A percentile compares a stretch with the other conserved stretches of the same genome.
Evolutionary conservation across 2,329 filamentous ascomycete genomes (phyloP).

Genomic region (Sphaerulina vaccinii): DNA sequence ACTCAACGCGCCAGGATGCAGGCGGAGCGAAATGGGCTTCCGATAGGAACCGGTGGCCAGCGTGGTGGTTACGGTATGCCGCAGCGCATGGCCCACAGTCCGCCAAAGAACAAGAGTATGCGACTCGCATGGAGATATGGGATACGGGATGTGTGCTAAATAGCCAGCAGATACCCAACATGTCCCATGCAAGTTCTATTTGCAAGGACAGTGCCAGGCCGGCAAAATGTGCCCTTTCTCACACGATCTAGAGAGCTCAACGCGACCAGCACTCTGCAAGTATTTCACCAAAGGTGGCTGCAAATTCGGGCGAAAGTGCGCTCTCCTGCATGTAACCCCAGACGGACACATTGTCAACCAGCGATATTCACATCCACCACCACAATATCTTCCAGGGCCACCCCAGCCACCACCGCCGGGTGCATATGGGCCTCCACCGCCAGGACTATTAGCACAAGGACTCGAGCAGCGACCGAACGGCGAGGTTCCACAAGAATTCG

Average conservation of each 20-base stretch:
- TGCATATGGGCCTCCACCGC: slow-evolving; percentile 30
- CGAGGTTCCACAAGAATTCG: slow-evolving; percentile 29
- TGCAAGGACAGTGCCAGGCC: slow-evolving; percentile 92
- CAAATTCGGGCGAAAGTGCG: slow-evolving; percentile 98
- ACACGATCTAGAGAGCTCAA: slow-evolving; percentile 81
- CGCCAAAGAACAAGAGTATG: slow-evolving; percentile 51
- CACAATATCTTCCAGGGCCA: slow-evolving; percentile 20
- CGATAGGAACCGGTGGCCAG: slow-evolving; percentile 30
- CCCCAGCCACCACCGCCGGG: slow-evolving; percentile 16
- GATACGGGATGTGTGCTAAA: slow-evolving; percentile 22
- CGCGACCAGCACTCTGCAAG: slow-evolving; percentile 88
- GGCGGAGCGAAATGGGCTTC: slow-evolving; percentile 30
- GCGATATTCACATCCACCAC: slow-evolving; percentile 31
- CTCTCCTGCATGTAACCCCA: slow-evolving; percentile 90
- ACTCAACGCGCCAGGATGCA: slow-evolving; percentile 26
- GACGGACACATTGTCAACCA: slow-evolving; percentile 89
- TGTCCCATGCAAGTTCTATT: slow-evolving; percentile 99
- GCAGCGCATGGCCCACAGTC: slow-evolving; percentile 44
- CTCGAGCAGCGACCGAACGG: slow-evolving; percentile 33
- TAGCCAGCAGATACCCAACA: slow-evolving; percentile 75
- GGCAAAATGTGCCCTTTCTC: slow-evolving; percentile 95
- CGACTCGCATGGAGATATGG: not conserved
- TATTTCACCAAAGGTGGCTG: slow-evolving; percentile 99
- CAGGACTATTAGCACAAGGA: slow-evolving; percentile 37
- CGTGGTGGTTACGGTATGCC: slow-evolving; percentile 20